Conservation (phyloP, 1,139 yeast species). For the Protomyces gravidus region DNA sequence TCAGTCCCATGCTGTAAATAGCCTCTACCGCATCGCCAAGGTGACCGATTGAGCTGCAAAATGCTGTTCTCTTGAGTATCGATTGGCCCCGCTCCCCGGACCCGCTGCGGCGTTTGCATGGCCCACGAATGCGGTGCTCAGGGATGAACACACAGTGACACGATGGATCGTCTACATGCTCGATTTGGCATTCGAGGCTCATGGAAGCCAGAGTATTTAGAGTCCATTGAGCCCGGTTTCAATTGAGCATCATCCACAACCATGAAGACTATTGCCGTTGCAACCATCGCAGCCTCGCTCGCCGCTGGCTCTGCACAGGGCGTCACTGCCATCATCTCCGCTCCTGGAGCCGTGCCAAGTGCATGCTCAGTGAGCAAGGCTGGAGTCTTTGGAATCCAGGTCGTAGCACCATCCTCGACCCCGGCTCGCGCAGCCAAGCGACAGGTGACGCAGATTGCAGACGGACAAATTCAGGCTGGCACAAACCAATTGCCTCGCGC, state of each 20-base stretch:
- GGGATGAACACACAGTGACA: too few species aligned
- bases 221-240: too few species aligned
- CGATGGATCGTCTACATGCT: background rate
- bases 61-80: background rate
- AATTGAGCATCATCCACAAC: background rate
- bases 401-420: conserved; percentile 4
- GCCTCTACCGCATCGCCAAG: background rate
- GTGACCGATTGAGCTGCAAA: background rate
- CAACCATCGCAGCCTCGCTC: conserved; percentile 27
- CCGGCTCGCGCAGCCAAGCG: conserved; percentile 29
- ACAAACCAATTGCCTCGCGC: conserved; percentile 30
- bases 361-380: conserved; percentile 10
- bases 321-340: conserved; percentile 21
- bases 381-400: conserved; percentile 25
- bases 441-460: conserved; percentile 42
- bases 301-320: conserved; percentile 31
- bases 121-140: too few species aligned
- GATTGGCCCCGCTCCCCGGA: conserved; percentile 2
- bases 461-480: conserved; percentile 47
- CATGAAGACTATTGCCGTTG: conserved; percentile 30
- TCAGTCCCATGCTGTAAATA: background rate
- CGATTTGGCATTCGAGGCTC: too few species aligned
- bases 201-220: too few species aligned
- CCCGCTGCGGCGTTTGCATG: conserved; percentile 1
- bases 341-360: conserved; percentile 17